Conservation (phyloP, 2,329 filamentous ascomycete species). For the Scedosporium minutisporum region DNA sequence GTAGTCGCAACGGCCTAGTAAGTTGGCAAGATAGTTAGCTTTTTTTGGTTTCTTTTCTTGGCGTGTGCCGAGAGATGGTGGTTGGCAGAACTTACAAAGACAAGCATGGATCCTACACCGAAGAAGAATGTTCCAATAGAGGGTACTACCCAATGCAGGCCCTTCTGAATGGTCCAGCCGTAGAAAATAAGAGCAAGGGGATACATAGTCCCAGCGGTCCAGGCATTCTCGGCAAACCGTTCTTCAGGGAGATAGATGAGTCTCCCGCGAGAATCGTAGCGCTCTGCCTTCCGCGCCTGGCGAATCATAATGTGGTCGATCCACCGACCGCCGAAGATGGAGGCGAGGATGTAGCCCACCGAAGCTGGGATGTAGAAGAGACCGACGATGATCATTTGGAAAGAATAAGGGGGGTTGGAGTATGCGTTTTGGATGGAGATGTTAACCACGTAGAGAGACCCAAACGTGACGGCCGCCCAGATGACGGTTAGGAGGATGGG, state of each 20-base stretch:
- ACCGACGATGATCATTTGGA: slow-evolving; percentile 58
- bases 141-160: slow-evolving; percentile 54
- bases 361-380: slow-evolving; percentile 69
- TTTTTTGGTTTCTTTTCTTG: background rate
- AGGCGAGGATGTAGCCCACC: slow-evolving; percentile 61
- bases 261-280: slow-evolving; percentile 57
- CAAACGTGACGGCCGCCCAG: slow-evolving; percentile 67
- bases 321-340: slow-evolving; percentile 64
- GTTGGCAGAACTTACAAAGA: slow-evolving; percentile 44
- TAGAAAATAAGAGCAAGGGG: slow-evolving; percentile 64
- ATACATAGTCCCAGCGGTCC: slow-evolving; percentile 62
- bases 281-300: slow-evolving; percentile 59
- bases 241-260: slow-evolving; percentile 68
- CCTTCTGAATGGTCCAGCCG: slow-evolving; percentile 63
- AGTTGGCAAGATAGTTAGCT: slow-evolving; percentile 8
- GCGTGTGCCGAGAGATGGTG: background rate
- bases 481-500: slow-evolving; percentile 65
- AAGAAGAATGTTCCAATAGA: slow-evolving; percentile 64
- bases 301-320: slow-evolving; percentile 73
- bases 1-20: slow-evolving; percentile 55
- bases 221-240: slow-evolving; percentile 73
- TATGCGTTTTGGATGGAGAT: slow-evolving; percentile 67
- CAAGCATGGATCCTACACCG: slow-evolving; percentile 68
- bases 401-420: slow-evolving; percentile 56
- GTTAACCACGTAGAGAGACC: slow-evolving; percentile 66